Conservation (phyloP, 768 basidiomycete species). For the Dacryopinax spathularia region DNA sequence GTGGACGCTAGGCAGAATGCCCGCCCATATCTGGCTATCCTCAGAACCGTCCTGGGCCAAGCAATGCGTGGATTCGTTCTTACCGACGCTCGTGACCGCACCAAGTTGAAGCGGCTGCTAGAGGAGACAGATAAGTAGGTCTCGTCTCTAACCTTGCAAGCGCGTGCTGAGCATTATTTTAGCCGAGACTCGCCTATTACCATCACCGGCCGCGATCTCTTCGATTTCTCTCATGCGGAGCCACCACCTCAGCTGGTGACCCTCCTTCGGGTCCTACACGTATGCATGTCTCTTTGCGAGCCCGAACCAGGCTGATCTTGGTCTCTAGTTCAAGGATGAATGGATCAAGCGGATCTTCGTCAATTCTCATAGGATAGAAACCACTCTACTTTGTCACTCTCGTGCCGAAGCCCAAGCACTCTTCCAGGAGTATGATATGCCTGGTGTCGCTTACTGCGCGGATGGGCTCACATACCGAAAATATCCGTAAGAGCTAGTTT, state of each 20-base stretch:
- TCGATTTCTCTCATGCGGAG: constrained; percentile 67
- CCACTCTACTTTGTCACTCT: constrained; percentile 44
- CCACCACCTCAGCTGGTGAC: constrained; percentile 49
- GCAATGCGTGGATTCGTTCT: constrained; percentile 59
- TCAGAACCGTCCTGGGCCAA: constrained; percentile 46
- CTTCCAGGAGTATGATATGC: constrained; percentile 34
- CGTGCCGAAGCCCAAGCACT: constrained; percentile 48
- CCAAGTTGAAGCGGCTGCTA: constrained; percentile 39
- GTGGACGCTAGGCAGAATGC: constrained; percentile 63
- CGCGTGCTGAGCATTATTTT: background rate
- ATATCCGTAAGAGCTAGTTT: constrained; percentile 38
- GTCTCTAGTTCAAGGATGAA: constrained; percentile 49
- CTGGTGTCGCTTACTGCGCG: constrained; percentile 38
- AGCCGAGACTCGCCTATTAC: constrained; percentile 42
- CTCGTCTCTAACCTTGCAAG: background rate
- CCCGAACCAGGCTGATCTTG: constrained; percentile 6
- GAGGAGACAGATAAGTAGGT: constrained; percentile 7
- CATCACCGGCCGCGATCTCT: constrained; percentile 57
- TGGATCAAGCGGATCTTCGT: constrained; percentile 70
- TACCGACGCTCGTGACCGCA: constrained; percentile 51
- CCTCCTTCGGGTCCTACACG: constrained; percentile 68
- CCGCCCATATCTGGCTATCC: constrained; percentile 22
- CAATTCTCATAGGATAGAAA: constrained; percentile 59
- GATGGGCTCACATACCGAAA: constrained; percentile 51
- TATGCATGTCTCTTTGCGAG: constrained; percentile 24